A percentile compares a stretch with the other conserved stretches of the same genome.
These are phyloP conservation scores for Fusarium illudens DNA, from an alignment of 2,329 filamentous ascomycete genomes.

Conservation along the genomic window DNA sequence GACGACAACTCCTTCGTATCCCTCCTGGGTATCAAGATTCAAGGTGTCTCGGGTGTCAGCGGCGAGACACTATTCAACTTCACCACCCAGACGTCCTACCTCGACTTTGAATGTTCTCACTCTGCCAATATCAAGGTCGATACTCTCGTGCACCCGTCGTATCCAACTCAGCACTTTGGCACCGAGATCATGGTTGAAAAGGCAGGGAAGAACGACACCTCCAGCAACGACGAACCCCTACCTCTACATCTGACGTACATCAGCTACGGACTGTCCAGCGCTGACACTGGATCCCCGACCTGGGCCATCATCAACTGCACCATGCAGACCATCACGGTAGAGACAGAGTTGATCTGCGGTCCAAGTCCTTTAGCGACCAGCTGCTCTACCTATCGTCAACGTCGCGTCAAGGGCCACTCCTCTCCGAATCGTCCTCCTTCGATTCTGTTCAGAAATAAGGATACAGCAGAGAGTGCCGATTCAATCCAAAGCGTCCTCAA, in stretches of 20 bases:
- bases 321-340: background rate
- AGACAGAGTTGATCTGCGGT: background rate
- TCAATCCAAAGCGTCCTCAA: background rate
- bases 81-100: background rate
- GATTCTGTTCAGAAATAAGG: background rate
- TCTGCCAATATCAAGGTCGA: background rate
- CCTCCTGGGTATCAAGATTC: background rate
- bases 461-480: background rate
- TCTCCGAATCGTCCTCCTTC: background rate
- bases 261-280: background rate
- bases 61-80: background rate
- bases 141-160: background rate
- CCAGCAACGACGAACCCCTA: background rate
- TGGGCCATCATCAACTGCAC: background rate
- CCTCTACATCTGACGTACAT: background rate
- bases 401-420: background rate
- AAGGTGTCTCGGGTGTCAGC: background rate
- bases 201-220: background rate
- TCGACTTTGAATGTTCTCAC: background rate
- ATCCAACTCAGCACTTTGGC: background rate
- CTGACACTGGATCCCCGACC: background rate
- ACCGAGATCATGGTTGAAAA: background rate
- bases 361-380: background rate
- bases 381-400: background rate
- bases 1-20: background rate